Percentiles rank a stretch among this genome's conserved stretches.
These are phyloP conservation scores for Gamsiella multidivaricata DNA, from an alignment of 192 early-diverging fungal genomes.

Conservation along the genomic window DNA sequence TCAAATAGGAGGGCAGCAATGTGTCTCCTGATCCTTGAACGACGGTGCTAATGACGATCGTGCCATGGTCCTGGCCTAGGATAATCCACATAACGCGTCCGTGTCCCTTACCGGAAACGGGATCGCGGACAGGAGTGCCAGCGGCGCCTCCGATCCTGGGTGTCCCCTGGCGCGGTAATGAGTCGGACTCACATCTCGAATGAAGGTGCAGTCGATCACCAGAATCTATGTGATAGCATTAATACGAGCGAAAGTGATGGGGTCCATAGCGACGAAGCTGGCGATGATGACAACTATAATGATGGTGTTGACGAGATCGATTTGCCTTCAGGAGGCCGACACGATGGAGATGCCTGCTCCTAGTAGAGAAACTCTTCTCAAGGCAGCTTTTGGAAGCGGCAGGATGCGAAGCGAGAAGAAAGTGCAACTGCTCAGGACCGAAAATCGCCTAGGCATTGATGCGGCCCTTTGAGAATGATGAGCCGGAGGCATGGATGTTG, in stretches of 20 bases:
- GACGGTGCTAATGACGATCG: neutral
- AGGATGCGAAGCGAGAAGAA: slow-evolving; percentile 25
- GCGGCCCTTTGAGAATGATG: neutral
- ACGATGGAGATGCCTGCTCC: neutral
- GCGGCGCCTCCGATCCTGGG: neutral
- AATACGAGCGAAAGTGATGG: slow-evolving; percentile 11
- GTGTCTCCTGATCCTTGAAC: neutral
- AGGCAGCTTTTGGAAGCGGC: slow-evolving; percentile 16
- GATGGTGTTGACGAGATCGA: neutral
- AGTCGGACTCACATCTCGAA: slow-evolving; percentile 1
- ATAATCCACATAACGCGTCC: neutral
- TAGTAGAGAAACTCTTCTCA: slow-evolving; percentile 3
- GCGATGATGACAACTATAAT: neutral
- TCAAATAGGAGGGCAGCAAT: neutral
- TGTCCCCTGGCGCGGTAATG: neutral
- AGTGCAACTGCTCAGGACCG: neutral
- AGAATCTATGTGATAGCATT: neutral
- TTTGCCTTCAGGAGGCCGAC: neutral
- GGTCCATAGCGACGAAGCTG: neutral
- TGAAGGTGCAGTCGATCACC: neutral
- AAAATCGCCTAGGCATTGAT: neutral
- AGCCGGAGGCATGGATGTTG: too few species aligned
- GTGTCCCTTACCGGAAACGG: neutral
- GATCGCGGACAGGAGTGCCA: neutral
- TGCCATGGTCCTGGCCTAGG: neutral